A percentile compares a stretch with the other conserved stretches of the same genome.
Conservation (phyloP, 371 early-diverging fungal genomes). For the Mucor velutinosus region DNA sequence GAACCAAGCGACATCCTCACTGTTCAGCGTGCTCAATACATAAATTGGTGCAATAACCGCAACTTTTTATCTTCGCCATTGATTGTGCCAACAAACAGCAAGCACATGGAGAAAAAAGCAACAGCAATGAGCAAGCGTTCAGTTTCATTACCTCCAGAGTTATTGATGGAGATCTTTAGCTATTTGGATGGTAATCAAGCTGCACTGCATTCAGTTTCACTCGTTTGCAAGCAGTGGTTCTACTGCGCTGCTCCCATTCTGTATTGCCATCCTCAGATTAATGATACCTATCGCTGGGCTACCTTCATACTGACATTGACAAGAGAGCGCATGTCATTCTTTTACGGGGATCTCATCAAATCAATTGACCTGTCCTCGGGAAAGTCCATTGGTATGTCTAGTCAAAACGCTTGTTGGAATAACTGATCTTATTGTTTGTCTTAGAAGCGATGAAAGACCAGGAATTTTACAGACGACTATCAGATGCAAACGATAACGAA, state of each 20-base stretch:
- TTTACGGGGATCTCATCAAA: constrained; percentile 35
- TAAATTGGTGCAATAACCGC: constrained; percentile 8
- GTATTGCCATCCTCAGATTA: constrained; percentile 52
- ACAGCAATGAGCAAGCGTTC: not conserved
- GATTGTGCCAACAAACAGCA: not conserved
- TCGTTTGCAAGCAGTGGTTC: constrained; percentile 60
- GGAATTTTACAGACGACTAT: constrained; percentile 21
- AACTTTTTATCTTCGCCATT: not conserved
- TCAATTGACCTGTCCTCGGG: constrained; percentile 40
- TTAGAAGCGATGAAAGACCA: constrained; percentile 30
- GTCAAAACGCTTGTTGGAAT: not conserved
- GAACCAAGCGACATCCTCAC: constrained; percentile 9
- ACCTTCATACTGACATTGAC: constrained; percentile 60
- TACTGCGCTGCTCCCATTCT: constrained; percentile 56
- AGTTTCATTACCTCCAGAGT: constrained; percentile 46
- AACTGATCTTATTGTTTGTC: not conserved
- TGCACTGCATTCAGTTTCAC: constrained; percentile 41
- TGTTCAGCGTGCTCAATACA: constrained; percentile 14
- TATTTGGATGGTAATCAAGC: constrained; percentile 37
- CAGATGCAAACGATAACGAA: constrained; percentile 4
- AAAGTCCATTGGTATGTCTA: constrained; percentile 25
- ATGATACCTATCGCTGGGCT: constrained; percentile 63
- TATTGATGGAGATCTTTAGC: constrained; percentile 49
- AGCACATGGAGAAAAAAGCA: not conserved
- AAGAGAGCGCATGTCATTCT: constrained; percentile 35